A percentile compares a stretch with the other conserved stretches of the same genome.
Evolutionary conservation across 2,329 filamentous ascomycete species (phyloP).

Genomic region (Exophiala calicioides): DNA sequence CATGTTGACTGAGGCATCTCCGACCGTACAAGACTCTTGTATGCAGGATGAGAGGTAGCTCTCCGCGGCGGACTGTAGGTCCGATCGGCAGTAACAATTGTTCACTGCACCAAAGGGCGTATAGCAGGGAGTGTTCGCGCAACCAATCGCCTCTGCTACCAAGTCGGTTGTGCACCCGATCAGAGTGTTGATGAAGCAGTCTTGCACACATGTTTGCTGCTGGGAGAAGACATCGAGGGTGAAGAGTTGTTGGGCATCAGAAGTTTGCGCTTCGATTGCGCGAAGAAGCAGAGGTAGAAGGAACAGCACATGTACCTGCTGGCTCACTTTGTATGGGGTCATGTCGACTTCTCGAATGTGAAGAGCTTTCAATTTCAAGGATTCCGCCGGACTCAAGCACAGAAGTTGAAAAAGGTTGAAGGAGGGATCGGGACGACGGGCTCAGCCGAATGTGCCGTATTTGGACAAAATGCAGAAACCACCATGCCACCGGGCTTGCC

Average conservation of each 20-base stretch:
- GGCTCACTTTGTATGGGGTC: too few species aligned
- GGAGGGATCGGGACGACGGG: too few species aligned
- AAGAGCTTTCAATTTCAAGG: too few species aligned
- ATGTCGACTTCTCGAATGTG: too few species aligned
- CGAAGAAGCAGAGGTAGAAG: too few species aligned
- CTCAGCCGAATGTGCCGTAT: too few species aligned
- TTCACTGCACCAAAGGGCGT: conserved; percentile 2
- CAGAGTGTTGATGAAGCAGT: conserved; percentile 1
- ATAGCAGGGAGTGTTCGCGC: not conserved
- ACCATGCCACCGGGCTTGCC: too few species aligned
- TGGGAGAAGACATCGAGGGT: conserved; percentile 4
- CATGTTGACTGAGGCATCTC: conserved; percentile 5
- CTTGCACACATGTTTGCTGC: conserved; percentile 10
- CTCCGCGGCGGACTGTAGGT: conserved; percentile 7
- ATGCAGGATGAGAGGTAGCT: conserved; percentile 5
- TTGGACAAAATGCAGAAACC: too few species aligned
- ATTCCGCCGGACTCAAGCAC: too few species aligned
- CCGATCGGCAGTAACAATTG: conserved; percentile 9
- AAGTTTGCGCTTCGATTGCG: too few species aligned
- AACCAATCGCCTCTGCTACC: conserved; percentile 2
- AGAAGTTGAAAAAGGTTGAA: too few species aligned
- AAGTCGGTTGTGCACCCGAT: conserved; percentile 6
- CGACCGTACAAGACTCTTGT: conserved; percentile 6
- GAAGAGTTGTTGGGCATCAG: conserved; percentile 4
- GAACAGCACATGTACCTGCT: too few species aligned